Percentiles rank a stretch among this genome's conserved stretches.
These are phyloP conservation scores for Phytophthora megakarya DNA, from an alignment of 352 stramenopile species.

Conservation along the genomic window DNA sequence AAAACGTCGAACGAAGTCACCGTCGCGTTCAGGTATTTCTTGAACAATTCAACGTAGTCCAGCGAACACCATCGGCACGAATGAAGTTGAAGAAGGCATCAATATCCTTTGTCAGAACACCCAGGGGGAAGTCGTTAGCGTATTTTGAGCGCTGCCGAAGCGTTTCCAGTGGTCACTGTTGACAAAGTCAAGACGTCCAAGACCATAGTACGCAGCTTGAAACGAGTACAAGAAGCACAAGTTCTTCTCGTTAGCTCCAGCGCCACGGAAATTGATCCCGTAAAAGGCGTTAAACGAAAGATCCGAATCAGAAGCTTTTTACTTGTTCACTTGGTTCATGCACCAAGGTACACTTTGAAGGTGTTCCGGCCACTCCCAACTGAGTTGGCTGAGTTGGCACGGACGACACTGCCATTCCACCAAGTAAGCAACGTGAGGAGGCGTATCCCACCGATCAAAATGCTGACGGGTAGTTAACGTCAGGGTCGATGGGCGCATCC, in stretches of 20 bases:
- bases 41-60: too few species aligned
- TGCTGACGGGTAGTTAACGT: neutral
- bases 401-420: neutral
- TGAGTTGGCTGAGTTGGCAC: too few species aligned
- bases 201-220: neutral
- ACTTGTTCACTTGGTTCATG: slow-evolving; percentile 6
- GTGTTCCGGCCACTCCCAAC: slow-evolving; percentile 3
- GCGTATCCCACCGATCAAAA: neutral
- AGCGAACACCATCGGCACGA: too few species aligned
- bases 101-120: too few species aligned
- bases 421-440: slow-evolving; percentile 3
- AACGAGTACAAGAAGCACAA: slow-evolving; percentile 1
- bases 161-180: neutral
- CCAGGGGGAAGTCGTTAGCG: too few species aligned
- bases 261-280: neutral
- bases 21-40: too few species aligned
- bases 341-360: neutral
- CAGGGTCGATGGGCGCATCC: neutral
- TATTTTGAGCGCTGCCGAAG: neutral
- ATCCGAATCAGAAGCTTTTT: neutral
- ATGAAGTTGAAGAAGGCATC: too few species aligned
- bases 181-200: neutral
- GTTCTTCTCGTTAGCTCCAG: neutral
- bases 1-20: too few species aligned
- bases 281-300: neutral